These are phyloP conservation scores for Microcos paniculata DNA, from an alignment of 345 rosid genomes.

Conservation along the genomic window DNA sequence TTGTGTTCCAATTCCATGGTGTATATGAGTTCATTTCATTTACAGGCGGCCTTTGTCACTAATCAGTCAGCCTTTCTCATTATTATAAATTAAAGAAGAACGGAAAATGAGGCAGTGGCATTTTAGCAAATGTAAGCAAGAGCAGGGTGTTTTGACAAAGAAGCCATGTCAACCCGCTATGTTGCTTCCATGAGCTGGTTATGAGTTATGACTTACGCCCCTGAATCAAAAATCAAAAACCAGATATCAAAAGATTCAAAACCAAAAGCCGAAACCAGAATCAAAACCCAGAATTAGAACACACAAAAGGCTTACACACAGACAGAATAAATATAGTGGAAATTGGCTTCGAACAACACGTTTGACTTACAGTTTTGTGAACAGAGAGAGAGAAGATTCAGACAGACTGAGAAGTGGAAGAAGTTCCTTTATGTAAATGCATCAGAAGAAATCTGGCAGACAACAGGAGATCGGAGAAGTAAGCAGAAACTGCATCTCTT, in stretches of 20 bases:
- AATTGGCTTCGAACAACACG: slow-evolving; percentile 16
- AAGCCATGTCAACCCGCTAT: slow-evolving; percentile 1
- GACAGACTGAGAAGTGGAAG: background rate
- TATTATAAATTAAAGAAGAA: too few species aligned
- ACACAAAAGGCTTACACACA: background rate
- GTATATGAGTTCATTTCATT: too few species aligned
- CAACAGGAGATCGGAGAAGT: slow-evolving; percentile 43
- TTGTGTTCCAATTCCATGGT: too few species aligned
- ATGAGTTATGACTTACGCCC: too few species aligned
- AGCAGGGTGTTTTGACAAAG: background rate
- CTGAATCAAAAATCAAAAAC: background rate
- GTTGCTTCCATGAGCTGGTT: background rate
- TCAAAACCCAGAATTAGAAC: background rate
- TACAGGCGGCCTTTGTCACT: too few species aligned
- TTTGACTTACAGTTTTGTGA: background rate
- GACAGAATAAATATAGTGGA: background rate
- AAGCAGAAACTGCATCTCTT: slow-evolving; percentile 28
- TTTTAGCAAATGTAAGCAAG: background rate
- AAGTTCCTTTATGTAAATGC: slow-evolving; percentile 38
- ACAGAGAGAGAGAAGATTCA: background rate
- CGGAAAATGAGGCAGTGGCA: slow-evolving; percentile 17
- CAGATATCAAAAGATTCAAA: background rate
- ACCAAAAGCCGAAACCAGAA: too few species aligned
- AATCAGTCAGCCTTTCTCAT: too few species aligned
- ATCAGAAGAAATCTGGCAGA: slow-evolving; percentile 35